Conservation (phyloP, 2,329 filamentous ascomycete species). For the Nannizzia gypsea region DNA sequence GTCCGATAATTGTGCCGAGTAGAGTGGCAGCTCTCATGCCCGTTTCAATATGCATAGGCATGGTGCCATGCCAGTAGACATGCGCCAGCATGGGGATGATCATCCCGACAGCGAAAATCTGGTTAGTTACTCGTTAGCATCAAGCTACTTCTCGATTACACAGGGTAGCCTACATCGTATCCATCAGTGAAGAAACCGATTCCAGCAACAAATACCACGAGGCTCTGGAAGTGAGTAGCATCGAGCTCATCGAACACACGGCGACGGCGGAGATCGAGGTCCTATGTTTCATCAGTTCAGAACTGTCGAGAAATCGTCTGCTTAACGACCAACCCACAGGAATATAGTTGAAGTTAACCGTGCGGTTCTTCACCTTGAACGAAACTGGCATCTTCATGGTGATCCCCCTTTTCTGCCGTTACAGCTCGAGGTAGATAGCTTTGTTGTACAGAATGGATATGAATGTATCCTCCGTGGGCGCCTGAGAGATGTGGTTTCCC, state of each 20-base stretch:
- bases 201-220: slow-evolving; percentile 8
- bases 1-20: background rate
- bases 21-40: background rate
- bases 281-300: slow-evolving; percentile 3
- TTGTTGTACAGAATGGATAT: background rate
- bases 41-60: background rate
- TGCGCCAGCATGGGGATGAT: slow-evolving; percentile 4
- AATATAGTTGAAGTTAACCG: slow-evolving; percentile 15
- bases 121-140: background rate
- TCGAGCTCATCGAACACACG: slow-evolving; percentile 15
- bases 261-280: slow-evolving; percentile 10
- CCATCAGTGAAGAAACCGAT: slow-evolving; percentile 6
- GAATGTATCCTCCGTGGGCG: background rate
- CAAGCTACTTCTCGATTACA: too few relatives aligned
- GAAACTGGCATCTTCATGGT: slow-evolving; percentile 11
- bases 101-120: background rate
- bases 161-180: background rate
- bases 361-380: slow-evolving; percentile 14
- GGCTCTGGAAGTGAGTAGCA: slow-evolving; percentile 15
- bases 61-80: slow-evolving; percentile 3
- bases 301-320: background rate
- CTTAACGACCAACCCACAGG: slow-evolving; percentile 6
- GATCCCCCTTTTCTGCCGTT: background rate
- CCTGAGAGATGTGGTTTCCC: background rate
- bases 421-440: background rate